Conservation (phyloP, 2,329 filamentous ascomycete genomes). For the Fusarium camptoceras region DNA sequence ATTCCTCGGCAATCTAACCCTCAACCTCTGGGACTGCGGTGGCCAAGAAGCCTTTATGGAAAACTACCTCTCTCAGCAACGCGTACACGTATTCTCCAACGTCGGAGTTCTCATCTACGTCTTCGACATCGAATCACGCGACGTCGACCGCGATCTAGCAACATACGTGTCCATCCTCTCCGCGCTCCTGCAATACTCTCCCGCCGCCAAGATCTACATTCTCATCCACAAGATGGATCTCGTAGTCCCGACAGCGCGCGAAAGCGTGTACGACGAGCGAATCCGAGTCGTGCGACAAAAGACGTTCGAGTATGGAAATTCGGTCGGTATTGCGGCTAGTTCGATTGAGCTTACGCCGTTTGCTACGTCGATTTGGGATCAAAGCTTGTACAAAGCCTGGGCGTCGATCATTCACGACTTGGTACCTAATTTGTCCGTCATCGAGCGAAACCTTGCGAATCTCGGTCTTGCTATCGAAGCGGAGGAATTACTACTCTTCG, state of each 20-base stretch:
- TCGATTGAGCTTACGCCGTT: constrained; percentile 83
- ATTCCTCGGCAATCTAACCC: constrained; percentile 95
- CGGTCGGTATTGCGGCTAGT: constrained; percentile 49
- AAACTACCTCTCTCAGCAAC: constrained; percentile 95
- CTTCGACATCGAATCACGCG: constrained; percentile 96
- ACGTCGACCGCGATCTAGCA: constrained; percentile 91
- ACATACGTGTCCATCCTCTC: constrained; percentile 93
- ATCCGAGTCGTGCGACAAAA: constrained; percentile 81
- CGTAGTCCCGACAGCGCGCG: constrained; percentile 82
- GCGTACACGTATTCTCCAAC: constrained; percentile 95
- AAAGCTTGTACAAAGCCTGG: constrained; percentile 98
- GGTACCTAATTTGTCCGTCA: constrained; percentile 90
- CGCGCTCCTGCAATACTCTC: constrained; percentile 87
- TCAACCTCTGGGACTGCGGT: constrained; percentile 99
- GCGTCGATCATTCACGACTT: constrained; percentile 97
- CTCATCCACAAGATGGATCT: constrained; percentile 99
- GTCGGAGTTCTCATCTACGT: constrained; percentile 98
- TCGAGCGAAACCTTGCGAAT: constrained; percentile 85
- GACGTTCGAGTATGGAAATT: constrained; percentile 67
- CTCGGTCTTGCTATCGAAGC: constrained; percentile 89
- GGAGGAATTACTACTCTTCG: constrained; percentile 93
- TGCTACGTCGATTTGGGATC: constrained; percentile 98
- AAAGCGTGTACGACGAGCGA: constrained; percentile 86
- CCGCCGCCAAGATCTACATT: constrained; percentile 86
- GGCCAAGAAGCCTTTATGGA: constrained; percentile 99